Percentiles rank a stretch among this genome's conserved stretches.
These are phyloP conservation scores for Hymenoscyphus fructigenus DNA, from an alignment of 2,329 filamentous ascomycete species.

Conservation along the genomic window DNA sequence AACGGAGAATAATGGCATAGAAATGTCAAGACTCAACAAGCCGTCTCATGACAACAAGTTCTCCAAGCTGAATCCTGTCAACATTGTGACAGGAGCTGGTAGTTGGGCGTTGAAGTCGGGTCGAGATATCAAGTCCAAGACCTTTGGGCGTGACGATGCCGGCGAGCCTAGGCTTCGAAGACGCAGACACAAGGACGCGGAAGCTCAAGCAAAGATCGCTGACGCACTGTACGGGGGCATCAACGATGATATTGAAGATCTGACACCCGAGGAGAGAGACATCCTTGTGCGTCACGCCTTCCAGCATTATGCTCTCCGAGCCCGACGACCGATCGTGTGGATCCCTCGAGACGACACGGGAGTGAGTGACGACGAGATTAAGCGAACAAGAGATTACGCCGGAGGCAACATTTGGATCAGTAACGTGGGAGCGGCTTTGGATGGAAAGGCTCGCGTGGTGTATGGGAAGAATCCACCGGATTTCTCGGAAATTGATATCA, in stretches of 20 bases:
- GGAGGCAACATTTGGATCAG: conserved; percentile 76
- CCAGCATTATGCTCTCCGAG: conserved; percentile 82
- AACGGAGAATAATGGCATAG: conserved; percentile 36
- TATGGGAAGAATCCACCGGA: conserved; percentile 86
- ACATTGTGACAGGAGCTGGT: conserved; percentile 31
- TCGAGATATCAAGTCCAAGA: conserved; percentile 38
- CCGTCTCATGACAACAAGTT: conserved; percentile 27
- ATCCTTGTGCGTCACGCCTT: conserved; percentile 84
- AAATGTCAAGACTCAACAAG: conserved; percentile 47
- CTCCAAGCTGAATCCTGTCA: conserved; percentile 33
- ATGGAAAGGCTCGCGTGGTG: conserved; percentile 78
- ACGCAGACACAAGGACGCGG: conserved; percentile 60
- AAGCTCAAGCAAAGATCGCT: conserved; percentile 69
- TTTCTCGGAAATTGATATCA: conserved; percentile 84
- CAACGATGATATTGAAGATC: conserved; percentile 90
- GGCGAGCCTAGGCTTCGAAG: conserved; percentile 29
- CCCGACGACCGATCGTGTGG: conserved; percentile 86
- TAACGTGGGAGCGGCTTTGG: conserved; percentile 85
- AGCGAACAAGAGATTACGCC: conserved; percentile 66
- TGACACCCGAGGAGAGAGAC: conserved; percentile 87
- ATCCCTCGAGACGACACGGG: conserved; percentile 89
- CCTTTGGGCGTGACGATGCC: conserved; percentile 45
- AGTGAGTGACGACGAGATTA: conserved; percentile 87
- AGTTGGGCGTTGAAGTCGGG: conserved; percentile 30
- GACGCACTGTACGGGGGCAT: conserved; percentile 83